Base-by-base conservation (phyloP, 768 basidiomycete genomes). In the Piloderma croceum region DNA sequence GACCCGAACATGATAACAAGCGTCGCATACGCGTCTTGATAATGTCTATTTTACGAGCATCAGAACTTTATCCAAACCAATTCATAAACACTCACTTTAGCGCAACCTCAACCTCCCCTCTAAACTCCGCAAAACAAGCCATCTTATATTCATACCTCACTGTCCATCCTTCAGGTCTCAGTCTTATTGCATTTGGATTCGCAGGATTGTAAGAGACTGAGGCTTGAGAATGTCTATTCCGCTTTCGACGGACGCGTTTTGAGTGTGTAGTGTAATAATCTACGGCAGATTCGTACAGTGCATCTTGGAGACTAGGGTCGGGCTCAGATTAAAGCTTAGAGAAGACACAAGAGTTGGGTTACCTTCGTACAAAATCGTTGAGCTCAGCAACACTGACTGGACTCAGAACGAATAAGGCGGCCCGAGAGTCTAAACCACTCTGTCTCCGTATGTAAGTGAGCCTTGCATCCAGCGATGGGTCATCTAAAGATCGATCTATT, bases 71-170 rank as follows among this genome's bases (percentile, higher is more conserved):
- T 34, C 36, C 23, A 33, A 22, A 47, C 24, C 34, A 34, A 39
- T 29, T 19, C 32, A 47, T 18, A 45, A 17, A 37, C 33, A 69
- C 81, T 48, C 48, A 93, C 91, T 91, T 92, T 44, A 94, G 68
- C 1, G 93, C 90, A 7, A 91, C 83, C 52, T 97, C 92, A 44
- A 88, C 78, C 59, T 98, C 94, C 10, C 88, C 81, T 43, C 93
- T 68, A 55, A 97, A 91, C 61, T 99, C 94, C 0, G 94, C 91
- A 60, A 97, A 98, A 51, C 86, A 84, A 0, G 86, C 96, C 76
- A 93, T 87, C 64, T 98, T 99, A 70, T 91, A 98, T 57, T 97
- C 93, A 54, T 97, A 97, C 22, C 96, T 71, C 15, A 94, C 91
- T 0, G 87, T 90, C 94, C 93, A 99, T 0, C 93, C 93, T 60